A percentile compares a stretch with the other conserved stretches of the same genome.
These are phyloP conservation scores for Citrus sinensis DNA, from an alignment of 345 rosid genomes.

Conservation along the genomic window DVS_A1.0 CM039163.1:42292001-42292500, in stretches of 20 bases:
- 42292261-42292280: neutral
- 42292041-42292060: slow-evolving; percentile 24
- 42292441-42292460: neutral
- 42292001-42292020: slow-evolving; percentile 54
- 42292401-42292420: neutral
- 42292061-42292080: slow-evolving; percentile 38
- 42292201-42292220: neutral
- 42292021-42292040: slow-evolving; percentile 36
- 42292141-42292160: neutral
- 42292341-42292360: neutral
- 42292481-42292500: neutral
- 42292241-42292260: neutral
- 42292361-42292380: neutral
- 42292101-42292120: slow-evolving; percentile 51
- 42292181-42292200: neutral
- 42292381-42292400: neutral
- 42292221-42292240: neutral
- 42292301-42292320: neutral
- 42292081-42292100: slow-evolving; percentile 59
- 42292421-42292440: neutral
- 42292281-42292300: neutral
- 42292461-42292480: neutral
- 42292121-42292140: slow-evolving; percentile 36
- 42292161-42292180: neutral
- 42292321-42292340: neutral